Evolutionary conservation across 2,329 filamentous ascomycete species (phyloP).

Genomic region (Curvularia sp.): DNA sequence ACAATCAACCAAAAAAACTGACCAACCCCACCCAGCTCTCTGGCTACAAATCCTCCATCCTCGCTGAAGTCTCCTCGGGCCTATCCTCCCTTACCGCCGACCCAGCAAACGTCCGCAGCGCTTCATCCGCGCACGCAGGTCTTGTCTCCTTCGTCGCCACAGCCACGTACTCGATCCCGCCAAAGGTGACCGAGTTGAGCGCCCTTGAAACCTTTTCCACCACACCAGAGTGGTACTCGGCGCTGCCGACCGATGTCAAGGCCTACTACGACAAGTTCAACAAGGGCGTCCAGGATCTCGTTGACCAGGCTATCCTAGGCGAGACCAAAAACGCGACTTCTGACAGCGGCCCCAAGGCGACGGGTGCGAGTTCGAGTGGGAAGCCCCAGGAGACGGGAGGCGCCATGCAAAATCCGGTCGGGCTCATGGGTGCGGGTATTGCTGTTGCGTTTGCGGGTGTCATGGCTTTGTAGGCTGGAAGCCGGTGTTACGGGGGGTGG

Average conservation of each 20-base stretch:
- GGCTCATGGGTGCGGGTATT: conserved; percentile 24
- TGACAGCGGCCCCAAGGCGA: background rate
- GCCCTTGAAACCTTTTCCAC: conserved; percentile 26
- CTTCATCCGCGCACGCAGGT: conserved; percentile 25
- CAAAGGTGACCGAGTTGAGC: conserved; percentile 23
- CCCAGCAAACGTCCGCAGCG: conserved; percentile 15
- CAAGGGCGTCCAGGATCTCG: conserved; percentile 22
- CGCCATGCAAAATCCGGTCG: conserved; percentile 14
- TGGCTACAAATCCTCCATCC: conserved; percentile 26
- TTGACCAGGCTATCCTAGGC: conserved; percentile 24
- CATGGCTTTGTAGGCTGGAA: conserved; percentile 25
- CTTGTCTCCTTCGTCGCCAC: conserved; percentile 33
- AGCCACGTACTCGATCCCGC: conserved; percentile 26
- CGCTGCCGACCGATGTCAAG: conserved; percentile 34
- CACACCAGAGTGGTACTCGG: conserved; percentile 32
- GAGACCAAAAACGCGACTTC: conserved; percentile 8
- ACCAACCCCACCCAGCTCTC: conserved; percentile 10
- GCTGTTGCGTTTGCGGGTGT: conserved; percentile 33
- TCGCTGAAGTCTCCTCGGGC: conserved; percentile 19
- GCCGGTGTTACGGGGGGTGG: background rate
- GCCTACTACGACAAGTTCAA: conserved; percentile 34
- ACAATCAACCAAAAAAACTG: background rate
- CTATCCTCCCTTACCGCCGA: conserved; percentile 25
- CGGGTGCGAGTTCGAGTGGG: conserved; percentile 6
- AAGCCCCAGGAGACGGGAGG: conserved; percentile 11